Evolutionary conservation across 2,329 filamentous ascomycete species (phyloP), one percentile per base, ranked within the genome.

Genomic region (Ophidiomyces ophidiicola): DNA sequence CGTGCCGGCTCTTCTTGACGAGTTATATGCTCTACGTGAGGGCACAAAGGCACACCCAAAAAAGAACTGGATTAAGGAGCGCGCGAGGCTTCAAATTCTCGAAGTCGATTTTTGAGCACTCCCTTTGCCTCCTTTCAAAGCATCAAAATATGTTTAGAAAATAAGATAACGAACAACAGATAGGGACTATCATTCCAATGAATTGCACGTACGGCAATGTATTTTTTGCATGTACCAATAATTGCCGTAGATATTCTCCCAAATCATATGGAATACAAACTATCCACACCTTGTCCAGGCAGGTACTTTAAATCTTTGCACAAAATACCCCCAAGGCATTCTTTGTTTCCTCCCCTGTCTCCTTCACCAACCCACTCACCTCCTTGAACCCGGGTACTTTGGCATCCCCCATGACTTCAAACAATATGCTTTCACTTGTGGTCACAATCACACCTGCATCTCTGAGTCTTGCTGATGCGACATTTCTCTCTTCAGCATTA

Each of bases 351-450:
- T 69, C 66, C 50, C 72, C 72, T 5, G 72, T 78, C 50, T 84
- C 82, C 69, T 88, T 94, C 41, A 96, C 82, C 41, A 94, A 53
- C 39, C 68, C 70, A 46, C 82, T 78, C 32, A 94, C 69, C 17
- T 68, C 68, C 63, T 73, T 80, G 57, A 94, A 94, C 40, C 61
- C 76, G 1, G 69, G 62, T 51, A 79, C 74, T 8, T 63, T 69
- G 5, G 88, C 84, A 63, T 94, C 87, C 12, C 83, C 84, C 66
- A 94, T 72, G 52, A 77, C 76, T 67, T 96, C 87, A 63, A 92
- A 96, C 55, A 94, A 63, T 63, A 82, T 80, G 60, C 82, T 82
- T 73, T 96, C 88, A 59, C 82, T 90, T 17, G 80, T 85, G 12
- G 86, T 94, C 21, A 96, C 77, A 5, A 74, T 65, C 24, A 78